Evolutionary conservation across 352 stramenopile species (phyloP).

Genomic region (Globisporangium rhizosaccharum): DNA sequence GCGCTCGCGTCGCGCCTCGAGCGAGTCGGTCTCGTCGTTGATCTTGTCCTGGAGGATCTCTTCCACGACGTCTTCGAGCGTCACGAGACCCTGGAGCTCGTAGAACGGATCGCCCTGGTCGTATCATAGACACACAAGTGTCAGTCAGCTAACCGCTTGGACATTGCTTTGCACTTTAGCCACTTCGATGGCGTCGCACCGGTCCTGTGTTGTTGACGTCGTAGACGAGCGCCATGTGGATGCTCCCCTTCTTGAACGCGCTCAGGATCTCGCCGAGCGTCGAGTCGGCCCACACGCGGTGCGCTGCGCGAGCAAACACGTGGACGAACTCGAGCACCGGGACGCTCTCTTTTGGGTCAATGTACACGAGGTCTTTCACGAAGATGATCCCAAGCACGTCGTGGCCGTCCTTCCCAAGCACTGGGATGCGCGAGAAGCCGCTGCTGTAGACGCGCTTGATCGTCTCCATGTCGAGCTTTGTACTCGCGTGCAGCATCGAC

Average conservation of each 20-base stretch:
- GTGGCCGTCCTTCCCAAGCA: constrained; percentile 95
- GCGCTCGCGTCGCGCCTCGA: constrained; percentile 33
- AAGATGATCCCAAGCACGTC: constrained; percentile 95
- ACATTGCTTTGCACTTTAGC: too few relatives aligned
- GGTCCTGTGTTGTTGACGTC: constrained; percentile 77
- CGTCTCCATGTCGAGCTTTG: constrained; percentile 40
- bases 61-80: constrained; percentile 98
- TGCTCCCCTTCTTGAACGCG: constrained; percentile 73
- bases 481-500: constrained; percentile 16
- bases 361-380: constrained; percentile 91
- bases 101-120: constrained; percentile 91
- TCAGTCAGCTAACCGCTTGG: too few relatives aligned
- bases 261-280: constrained; percentile 62
- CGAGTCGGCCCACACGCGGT: constrained; percentile 66
- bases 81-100: constrained; percentile 96
- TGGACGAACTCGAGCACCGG: constrained; percentile 90
- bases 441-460: constrained; percentile 84
- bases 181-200: constrained; percentile 24
- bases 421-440: constrained; percentile 93
- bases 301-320: constrained; percentile 65
- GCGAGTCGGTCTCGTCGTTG: constrained; percentile 91
- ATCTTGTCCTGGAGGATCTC: constrained; percentile 97
- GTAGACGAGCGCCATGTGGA: constrained; percentile 67
- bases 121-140: too few relatives aligned
- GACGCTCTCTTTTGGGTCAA: constrained; percentile 60